Conservation (phyloP, 371 early-diverging fungal genomes). For the Mortierella sp. region DNA sequence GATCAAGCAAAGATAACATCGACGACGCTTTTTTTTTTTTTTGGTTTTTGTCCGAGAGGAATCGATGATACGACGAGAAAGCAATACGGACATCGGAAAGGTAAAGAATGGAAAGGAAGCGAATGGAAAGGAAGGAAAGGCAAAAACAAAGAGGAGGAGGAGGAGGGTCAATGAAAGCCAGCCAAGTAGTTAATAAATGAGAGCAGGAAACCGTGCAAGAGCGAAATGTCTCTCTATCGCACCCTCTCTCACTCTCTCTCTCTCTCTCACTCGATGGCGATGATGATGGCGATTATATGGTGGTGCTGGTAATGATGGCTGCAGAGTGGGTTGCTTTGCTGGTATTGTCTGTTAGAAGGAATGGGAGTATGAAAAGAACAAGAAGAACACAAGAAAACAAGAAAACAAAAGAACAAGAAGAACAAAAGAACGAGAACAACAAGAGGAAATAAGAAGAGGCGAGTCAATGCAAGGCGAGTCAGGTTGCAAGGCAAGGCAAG, state of each 20-base stretch:
- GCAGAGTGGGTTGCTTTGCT: background rate
- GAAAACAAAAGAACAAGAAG: no score
- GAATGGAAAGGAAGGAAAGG: background rate
- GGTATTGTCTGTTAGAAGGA: background rate
- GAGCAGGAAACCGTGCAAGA: conserved; percentile 1
- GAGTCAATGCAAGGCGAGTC: no score
- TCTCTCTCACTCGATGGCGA: background rate
- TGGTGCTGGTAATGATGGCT: background rate
- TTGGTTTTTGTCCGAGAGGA: background rate
- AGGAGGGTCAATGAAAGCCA: background rate
- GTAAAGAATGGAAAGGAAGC: background rate
- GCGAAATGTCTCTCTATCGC: background rate
- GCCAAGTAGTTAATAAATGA: background rate
- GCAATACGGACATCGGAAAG: background rate
- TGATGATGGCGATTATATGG: background rate
- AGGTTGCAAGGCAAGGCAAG: no score
- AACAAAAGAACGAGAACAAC: no score
- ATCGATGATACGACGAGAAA: background rate
- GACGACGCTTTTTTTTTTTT: background rate
- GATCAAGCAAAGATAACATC: background rate
- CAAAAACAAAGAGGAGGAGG: background rate
- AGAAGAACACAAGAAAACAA: no score
- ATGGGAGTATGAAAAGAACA: no score
- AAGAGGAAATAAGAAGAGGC: no score
- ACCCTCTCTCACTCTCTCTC: background rate